Conservation (phyloP, 2,329 filamentous ascomycete species). For the Phoma herbarum region DNA sequence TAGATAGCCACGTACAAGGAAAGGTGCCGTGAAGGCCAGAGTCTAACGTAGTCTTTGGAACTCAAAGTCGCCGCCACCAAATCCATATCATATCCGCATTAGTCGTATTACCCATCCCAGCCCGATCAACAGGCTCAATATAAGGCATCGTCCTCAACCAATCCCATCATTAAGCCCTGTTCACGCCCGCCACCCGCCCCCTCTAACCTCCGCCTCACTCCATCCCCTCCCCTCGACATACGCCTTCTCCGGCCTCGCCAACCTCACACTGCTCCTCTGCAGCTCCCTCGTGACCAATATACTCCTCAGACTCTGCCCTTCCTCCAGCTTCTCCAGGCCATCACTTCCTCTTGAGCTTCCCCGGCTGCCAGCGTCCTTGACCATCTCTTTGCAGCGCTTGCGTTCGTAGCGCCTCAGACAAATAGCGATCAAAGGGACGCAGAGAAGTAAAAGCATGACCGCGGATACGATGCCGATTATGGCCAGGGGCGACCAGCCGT, state of each 20-base stretch:
- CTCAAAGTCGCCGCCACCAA: no score
- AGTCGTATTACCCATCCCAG: conserved; percentile 10
- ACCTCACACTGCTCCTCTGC: conserved; percentile 30
- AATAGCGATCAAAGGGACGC: conserved; percentile 32
- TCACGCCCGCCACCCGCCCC: conserved; percentile 24
- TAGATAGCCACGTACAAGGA: no score
- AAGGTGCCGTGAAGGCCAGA: no score
- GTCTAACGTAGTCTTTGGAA: no score
- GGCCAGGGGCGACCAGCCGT: conserved; percentile 31
- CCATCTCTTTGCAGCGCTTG: conserved; percentile 30
- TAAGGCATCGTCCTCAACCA: background rate
- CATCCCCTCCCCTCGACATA: conserved; percentile 27
- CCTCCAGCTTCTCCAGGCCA: conserved; percentile 2
- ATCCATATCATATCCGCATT: background rate
- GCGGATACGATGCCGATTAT: conserved; percentile 38
- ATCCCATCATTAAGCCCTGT: background rate
- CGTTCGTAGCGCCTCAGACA: conserved; percentile 32
- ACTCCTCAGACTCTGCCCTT: conserved; percentile 32
- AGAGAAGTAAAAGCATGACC: conserved; percentile 28
- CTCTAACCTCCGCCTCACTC: conserved; percentile 30
- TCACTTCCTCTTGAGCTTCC: conserved; percentile 22
- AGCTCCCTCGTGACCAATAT: conserved; percentile 37
- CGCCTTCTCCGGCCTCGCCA: conserved; percentile 26
- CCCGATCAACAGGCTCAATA: background rate
- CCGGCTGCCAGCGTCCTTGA: conserved; percentile 19